Evolutionary conservation across 2,329 filamentous ascomycete genomes (phyloP).

Genomic region (Colletotrichum incanum): DNA sequence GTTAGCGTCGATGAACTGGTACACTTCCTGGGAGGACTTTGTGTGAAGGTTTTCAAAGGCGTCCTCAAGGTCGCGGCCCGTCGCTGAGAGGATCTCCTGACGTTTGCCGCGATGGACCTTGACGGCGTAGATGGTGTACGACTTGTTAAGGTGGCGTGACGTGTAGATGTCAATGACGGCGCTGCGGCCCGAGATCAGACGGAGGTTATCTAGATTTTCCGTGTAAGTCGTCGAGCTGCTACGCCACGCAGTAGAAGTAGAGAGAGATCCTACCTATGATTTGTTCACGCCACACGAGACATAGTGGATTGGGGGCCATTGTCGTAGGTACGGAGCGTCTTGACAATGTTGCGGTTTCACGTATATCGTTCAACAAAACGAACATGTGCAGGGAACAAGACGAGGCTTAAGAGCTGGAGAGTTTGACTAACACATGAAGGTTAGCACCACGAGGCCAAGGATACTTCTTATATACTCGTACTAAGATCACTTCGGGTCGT

Average conservation of each 20-base stretch:
- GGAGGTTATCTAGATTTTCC: constrained; percentile 28
- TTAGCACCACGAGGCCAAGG: neutral
- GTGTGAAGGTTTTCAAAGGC: constrained; percentile 56
- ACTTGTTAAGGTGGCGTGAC: constrained; percentile 33
- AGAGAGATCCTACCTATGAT: constrained; percentile 24
- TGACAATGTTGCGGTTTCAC: constrained; percentile 6
- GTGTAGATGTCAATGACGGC: constrained; percentile 37
- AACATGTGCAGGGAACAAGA: constrained; percentile 26
- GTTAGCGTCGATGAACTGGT: constrained; percentile 50
- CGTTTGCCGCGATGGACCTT: constrained; percentile 88
- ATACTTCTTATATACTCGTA: constrained; percentile 27
- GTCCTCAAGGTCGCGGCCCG: constrained; percentile 48
- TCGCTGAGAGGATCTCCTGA: constrained; percentile 54
- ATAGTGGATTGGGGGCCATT: constrained; percentile 37
- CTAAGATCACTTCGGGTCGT: neutral
- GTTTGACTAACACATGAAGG: neutral
- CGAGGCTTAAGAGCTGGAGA: neutral
- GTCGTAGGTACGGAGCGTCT: neutral
- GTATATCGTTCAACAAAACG: constrained; percentile 4
- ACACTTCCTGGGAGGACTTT: constrained; percentile 56
- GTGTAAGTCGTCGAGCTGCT: constrained; percentile 6
- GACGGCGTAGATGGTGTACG: constrained; percentile 75
- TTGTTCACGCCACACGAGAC: constrained; percentile 38
- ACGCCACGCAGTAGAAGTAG: neutral
- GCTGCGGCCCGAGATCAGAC: constrained; percentile 36